Base-by-base conservation (phyloP, 2,329 filamentous ascomycete species). In the Fusarium keratoplasticum region DNA sequence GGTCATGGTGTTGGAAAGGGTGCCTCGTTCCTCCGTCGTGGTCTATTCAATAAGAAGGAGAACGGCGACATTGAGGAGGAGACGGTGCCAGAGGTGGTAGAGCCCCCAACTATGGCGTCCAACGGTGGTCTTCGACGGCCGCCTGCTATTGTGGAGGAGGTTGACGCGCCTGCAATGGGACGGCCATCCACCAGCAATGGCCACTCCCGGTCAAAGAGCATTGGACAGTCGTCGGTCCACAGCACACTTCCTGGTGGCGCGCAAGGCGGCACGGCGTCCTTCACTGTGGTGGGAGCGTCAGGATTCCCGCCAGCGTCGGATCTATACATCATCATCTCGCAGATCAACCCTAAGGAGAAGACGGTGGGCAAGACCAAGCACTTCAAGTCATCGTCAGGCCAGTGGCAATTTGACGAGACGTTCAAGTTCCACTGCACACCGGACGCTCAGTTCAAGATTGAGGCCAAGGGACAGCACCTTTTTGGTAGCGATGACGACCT, bases 291-390 rank as follows among this genome's bases (percentile, higher is more conserved):
- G 14, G 93, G 93, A 5, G 95, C 95, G 1, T 87, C 89, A 4
- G 95, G 93, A 35, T 99, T 92, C 83, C 93, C 95, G 18, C 84
- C 92, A 2, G 90, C 90, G 7, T 88, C 94, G 7, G 94, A 97
- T 80, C 85, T 98, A n/a, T 95, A 94, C 78, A 90, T 97, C 57
- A 84, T 89, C 67, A 85, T 98, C 75, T 91, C 90, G 65, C 90
- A 94, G 75, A 80, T 94, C 36, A 86, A 87, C 5, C 84, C 90
- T 55, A 95, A 93, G 83, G 89, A 86, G 59, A 98, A 96, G 85
- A 90, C 93, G 54, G 86, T 99, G 54, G 92, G 95, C 84, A 98
- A 98, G 87, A 98, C 95, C 25, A 97, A 98, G 82, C 93, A 96
- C 73, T 90, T 94, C 85, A 98, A 98, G 82, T 89, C 92, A 1